Evolutionary conservation across 2,329 filamentous ascomycete genomes (phyloP).

Genomic region (Nemania diffusa): DNA sequence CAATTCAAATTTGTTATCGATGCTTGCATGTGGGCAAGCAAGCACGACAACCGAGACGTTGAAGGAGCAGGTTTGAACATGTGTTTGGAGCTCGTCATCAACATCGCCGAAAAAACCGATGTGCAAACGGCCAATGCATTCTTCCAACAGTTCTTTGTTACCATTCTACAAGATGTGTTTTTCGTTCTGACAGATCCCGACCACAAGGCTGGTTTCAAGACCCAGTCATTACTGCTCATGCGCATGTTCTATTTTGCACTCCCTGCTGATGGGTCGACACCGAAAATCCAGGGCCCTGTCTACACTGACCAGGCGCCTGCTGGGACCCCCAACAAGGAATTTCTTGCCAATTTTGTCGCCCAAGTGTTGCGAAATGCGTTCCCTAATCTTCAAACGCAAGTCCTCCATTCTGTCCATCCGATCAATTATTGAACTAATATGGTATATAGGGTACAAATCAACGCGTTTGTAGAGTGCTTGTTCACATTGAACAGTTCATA

Average conservation of each 20-base stretch:
- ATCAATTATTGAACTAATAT: conserved; percentile 50
- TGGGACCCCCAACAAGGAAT: conserved; percentile 90
- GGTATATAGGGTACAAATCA: conserved; percentile 77
- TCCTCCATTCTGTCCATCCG: conserved; percentile 39
- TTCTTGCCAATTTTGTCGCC: conserved; percentile 87
- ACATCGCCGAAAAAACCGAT: conserved; percentile 94
- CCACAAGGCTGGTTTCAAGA: conserved; percentile 99
- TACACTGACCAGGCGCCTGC: conserved; percentile 86
- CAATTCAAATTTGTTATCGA: conserved; percentile 99
- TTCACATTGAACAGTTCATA: conserved; percentile 90
- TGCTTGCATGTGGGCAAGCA: conserved; percentile 99
- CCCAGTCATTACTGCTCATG: conserved; percentile 91
- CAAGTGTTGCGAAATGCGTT: conserved; percentile 89
- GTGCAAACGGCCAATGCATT: conserved; percentile 87
- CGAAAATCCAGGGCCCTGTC: conserved; percentile 92
- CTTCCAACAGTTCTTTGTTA: conserved; percentile 97
- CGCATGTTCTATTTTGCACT: conserved; percentile 98
- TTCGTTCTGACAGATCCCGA: conserved; percentile 97
- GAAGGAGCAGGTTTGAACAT: conserved; percentile 96
- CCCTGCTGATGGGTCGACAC: conserved; percentile 70
- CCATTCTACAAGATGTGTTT: conserved; percentile 96
- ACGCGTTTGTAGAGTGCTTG: conserved; percentile 87
- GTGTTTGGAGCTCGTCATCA: conserved; percentile 97
- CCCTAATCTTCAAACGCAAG: conserved; percentile 89
- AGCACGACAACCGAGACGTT: conserved; percentile 98